phyloP scores from a whole-genome alignment of 2,329 filamentous ascomycete genomes.

The Stachybotrys elegans region DNA sequence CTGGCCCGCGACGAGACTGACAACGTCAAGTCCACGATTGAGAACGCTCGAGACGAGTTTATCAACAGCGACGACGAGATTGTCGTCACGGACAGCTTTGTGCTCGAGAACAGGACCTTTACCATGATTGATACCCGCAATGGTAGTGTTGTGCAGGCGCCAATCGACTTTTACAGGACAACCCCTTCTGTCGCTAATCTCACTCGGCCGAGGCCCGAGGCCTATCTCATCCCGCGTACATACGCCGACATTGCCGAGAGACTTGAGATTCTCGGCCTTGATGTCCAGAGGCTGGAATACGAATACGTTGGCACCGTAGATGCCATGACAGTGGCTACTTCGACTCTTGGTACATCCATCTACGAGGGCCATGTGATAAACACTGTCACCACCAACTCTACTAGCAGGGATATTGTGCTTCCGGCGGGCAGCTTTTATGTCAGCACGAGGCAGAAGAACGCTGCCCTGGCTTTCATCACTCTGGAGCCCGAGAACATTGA shows the following conservation, averaged over 20 bases:
- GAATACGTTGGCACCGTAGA: conserved; percentile 18
- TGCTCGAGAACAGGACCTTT: conserved; percentile 17
- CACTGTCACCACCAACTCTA: conserved; percentile 13
- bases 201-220: conserved; percentile 18
- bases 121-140: conserved; percentile 18
- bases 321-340: conserved; percentile 13
- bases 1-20: conserved; percentile 17
- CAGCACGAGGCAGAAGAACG: conserved; percentile 18
- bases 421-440: conserved; percentile 20
- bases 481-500: conserved; percentile 22
- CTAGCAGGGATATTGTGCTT: conserved; percentile 13
- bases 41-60: conserved; percentile 16
- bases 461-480: conserved; percentile 18
- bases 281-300: conserved; percentile 14
- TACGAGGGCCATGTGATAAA: conserved; percentile 19
- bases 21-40: conserved; percentile 12
- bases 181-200: conserved; percentile 19
- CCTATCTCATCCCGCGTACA: conserved; percentile 19
- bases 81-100: conserved; percentile 15
- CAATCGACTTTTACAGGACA: conserved; percentile 17
- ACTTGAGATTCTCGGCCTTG: conserved; percentile 15
- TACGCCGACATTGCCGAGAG: conserved; percentile 17
- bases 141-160: conserved; percentile 15
- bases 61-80: conserved; percentile 18
- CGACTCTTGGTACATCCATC: conserved; percentile 7